Evolutionary conservation across 163 green algal species (phyloP), one percentile per base, ranked within the genome.

Genomic region (Trebouxia gelatinosa): DNA sequence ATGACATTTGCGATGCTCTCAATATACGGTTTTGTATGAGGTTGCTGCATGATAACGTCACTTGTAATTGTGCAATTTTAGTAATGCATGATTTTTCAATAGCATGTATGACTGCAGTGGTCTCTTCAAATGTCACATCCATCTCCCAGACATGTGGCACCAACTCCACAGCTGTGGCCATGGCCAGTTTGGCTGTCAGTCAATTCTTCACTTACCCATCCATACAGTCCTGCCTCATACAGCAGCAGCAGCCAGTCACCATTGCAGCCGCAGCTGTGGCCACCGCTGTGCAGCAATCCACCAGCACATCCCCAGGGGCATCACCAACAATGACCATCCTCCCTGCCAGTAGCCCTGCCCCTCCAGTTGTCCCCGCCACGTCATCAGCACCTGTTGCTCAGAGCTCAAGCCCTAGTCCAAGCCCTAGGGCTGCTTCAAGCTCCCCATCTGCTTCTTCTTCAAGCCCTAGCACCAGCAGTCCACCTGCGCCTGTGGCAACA

Each of bases 51-150:
- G n/a, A n/a, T n/a, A n/a, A n/a, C n/a, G n/a, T n/a, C n/a, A n/a
- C n/a, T n/a, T n/a, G n/a, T n/a, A n/a, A n/a, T n/a, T n/a, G n/a
- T n/a, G n/a, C n/a, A n/a, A n/a, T n/a, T n/a, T n/a, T n/a, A n/a
- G n/a, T n/a, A n/a, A n/a, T n/a, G n/a, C n/a, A n/a, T n/a, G n/a
- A n/a, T n/a, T n/a, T n/a, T n/a, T n/a, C n/a, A n/a, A n/a, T n/a
- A n/a, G n/a, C n/a, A n/a, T n/a, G n/a, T n/a, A n/a, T 54, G 43
- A n/a, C 40, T 76, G 68, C 68, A 76, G 68, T 29, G 11, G 68
- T 43, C 68, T 29, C 3, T 2, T 37, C 40, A 5, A 32, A 7
- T 32, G 29, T 57, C 17, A 28, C 40, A 31, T 39, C 43, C 39
- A 76, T 26, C 39, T 26, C 50, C 35, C 50, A 6, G 6, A 3